A percentile compares a stretch with the other conserved stretches of the same genome.
phyloP scores from a whole-genome alignment of 2,329 filamentous ascomycete species.

The Ophiostoma fasciatum region DNA sequence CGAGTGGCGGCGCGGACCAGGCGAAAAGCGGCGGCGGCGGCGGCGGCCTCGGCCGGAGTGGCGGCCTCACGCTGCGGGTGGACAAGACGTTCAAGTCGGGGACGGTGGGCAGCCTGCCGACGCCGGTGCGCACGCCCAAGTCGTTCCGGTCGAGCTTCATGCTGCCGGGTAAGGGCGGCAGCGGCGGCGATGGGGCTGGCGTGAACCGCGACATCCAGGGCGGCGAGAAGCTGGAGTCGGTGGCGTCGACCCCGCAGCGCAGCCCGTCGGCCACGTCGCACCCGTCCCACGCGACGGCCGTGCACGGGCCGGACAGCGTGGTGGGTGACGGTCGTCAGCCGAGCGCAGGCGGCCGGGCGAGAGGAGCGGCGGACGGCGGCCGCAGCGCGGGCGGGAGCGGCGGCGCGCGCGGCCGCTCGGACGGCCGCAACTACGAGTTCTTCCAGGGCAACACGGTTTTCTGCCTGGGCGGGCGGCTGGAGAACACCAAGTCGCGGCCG shows the following conservation, averaged over 20 bases:
- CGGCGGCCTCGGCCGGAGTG: neutral
- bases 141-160: constrained; percentile 68
- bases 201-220: constrained; percentile 45
- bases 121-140: constrained; percentile 54
- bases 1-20: neutral
- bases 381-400: neutral
- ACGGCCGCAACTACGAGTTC: constrained; percentile 72
- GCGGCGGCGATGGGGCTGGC: constrained; percentile 29
- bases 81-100: constrained; percentile 42
- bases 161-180: constrained; percentile 38
- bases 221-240: constrained; percentile 73
- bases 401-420: constrained; percentile 28
- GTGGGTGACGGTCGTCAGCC: constrained; percentile 1
- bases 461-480: constrained; percentile 68
- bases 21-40: neutral
- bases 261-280: constrained; percentile 16
- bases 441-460: constrained; percentile 91
- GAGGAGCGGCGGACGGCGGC: neutral
- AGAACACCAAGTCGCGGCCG: constrained; percentile 76
- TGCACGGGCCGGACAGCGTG: constrained; percentile 13
- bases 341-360: too few relatives aligned
- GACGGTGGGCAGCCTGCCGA: constrained; percentile 27
- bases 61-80: constrained; percentile 40
- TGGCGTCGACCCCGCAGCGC: constrained; percentile 58
- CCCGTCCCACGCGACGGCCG: constrained; percentile 18